phyloP scores from a whole-genome alignment of 306 rosid species.

The Acacia melanoxylon region DNA sequence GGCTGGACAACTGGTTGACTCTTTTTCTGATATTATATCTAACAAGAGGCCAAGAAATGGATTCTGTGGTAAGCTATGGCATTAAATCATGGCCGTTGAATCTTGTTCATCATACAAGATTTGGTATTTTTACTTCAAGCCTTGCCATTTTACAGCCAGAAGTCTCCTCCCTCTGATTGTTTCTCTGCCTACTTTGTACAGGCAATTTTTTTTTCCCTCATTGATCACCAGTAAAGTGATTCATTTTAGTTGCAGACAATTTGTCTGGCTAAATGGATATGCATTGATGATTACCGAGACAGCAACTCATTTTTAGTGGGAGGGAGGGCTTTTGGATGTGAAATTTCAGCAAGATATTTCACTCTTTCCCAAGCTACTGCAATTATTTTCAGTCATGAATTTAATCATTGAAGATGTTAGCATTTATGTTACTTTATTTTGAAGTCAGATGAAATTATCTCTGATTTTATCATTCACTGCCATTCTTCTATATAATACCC shows the following conservation, averaged over 20 bases:
- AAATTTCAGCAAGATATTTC: constrained; percentile 52
- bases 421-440: constrained; percentile 53
- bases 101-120: constrained; percentile 45
- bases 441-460: constrained; percentile 45
- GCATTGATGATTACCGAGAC: constrained; percentile 62
- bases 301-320: constrained; percentile 57
- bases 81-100: constrained; percentile 44
- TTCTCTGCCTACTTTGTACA: constrained; percentile 67
- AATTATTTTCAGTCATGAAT: constrained; percentile 54
- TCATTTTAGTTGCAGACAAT: constrained; percentile 54
- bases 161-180: constrained; percentile 51
- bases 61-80: constrained; percentile 62
- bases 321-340: constrained; percentile 49
- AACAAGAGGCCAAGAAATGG: constrained; percentile 85
- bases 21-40: constrained; percentile 88
- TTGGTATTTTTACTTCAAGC: constrained; percentile 42
- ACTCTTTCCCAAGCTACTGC: constrained; percentile 41
- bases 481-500: constrained; percentile 13
- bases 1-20: constrained; percentile 97
- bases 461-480: constrained; percentile 33
- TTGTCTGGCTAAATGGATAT: constrained; percentile 56
- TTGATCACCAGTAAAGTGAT: constrained; percentile 60
- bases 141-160: constrained; percentile 33
- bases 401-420: constrained; percentile 54
- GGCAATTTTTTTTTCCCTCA: constrained; percentile 51